These are phyloP conservation scores for Cryptosporidium tyzzeri DNA, from an alignment of 169 alveolate genomes.

Conservation along the genomic window DNA sequence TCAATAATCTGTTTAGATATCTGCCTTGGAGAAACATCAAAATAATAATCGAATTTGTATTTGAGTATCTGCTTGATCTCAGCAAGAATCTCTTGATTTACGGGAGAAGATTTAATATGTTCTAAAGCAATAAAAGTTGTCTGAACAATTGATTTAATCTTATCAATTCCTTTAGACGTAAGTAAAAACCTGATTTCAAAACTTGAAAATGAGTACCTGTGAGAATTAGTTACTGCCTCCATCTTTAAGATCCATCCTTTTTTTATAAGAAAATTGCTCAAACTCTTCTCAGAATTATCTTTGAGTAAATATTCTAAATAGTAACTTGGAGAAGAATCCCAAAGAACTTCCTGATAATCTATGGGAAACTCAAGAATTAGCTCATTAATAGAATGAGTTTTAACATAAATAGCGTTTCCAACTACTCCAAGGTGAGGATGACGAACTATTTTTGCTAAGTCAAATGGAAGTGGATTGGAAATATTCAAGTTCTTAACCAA, in stretches of 20 bases:
- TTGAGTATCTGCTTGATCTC: conserved; percentile 33
- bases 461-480: conserved; percentile 21
- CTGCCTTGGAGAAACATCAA: conserved; percentile 33
- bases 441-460: conserved; percentile 27
- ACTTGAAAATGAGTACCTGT: conserved; percentile 33
- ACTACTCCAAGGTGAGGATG: conserved; percentile 49
- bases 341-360: conserved; percentile 55
- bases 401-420: conserved; percentile 15
- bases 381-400: not conserved
- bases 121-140: conserved; percentile 21
- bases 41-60: conserved; percentile 34
- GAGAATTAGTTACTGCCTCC: conserved; percentile 4
- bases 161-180: conserved; percentile 18
- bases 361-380: conserved; percentile 55
- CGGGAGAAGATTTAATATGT: conserved; percentile 30
- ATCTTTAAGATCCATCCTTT: conserved; percentile 29
- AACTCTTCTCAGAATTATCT: conserved; percentile 22
- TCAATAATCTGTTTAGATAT: conserved; percentile 14
- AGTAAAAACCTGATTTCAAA: conserved; percentile 39
- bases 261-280: not conserved
- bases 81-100: conserved; percentile 12
- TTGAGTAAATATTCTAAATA: conserved; percentile 37
- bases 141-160: conserved; percentile 31
- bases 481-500: conserved; percentile 11
- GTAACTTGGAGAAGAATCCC: conserved; percentile 43